Percentiles rank a stretch among this genome's conserved stretches.
Conservation (phyloP, 2,329 filamentous ascomycete species). For the Dryadomyces sulphureus region DNA sequence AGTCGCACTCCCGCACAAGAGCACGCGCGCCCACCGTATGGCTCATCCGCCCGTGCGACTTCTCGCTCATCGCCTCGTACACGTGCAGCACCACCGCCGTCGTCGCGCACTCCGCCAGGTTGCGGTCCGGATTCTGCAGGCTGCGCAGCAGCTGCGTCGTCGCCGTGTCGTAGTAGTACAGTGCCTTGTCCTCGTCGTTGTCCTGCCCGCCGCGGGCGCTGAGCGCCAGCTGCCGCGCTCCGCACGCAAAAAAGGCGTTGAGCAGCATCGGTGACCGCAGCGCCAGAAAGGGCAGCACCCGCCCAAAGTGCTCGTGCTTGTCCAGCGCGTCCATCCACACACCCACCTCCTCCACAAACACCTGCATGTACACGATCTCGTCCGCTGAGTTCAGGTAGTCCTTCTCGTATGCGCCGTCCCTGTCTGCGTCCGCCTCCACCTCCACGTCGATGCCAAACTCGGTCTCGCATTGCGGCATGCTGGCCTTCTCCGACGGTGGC, state of each 20-base stretch:
- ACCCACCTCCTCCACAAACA: conserved; percentile 81
- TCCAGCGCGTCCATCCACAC: conserved; percentile 93
- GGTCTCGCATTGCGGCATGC: neutral
- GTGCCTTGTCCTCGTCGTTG: conserved; percentile 61
- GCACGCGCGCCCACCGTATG: conserved; percentile 77
- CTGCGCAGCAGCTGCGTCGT: conserved; percentile 62
- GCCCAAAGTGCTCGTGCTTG: conserved; percentile 71
- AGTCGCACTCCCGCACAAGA: conserved; percentile 77
- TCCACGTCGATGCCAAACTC: neutral
- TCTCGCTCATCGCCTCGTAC: conserved; percentile 84
- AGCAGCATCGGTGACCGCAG: conserved; percentile 75
- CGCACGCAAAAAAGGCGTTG: conserved; percentile 79
- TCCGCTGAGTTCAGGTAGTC: conserved; percentile 60
- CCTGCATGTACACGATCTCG: conserved; percentile 79
- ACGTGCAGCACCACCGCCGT: conserved; percentile 82
- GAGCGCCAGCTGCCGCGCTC: conserved; percentile 64
- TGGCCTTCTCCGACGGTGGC: conserved; percentile 24
- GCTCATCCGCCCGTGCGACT: conserved; percentile 66
- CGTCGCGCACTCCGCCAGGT: conserved; percentile 71
- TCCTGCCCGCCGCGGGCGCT: conserved; percentile 48
- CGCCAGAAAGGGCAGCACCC: conserved; percentile 69
- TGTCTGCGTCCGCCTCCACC: neutral
- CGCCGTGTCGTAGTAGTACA: conserved; percentile 74
- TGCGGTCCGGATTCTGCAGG: conserved; percentile 70
- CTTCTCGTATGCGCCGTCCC: conserved; percentile 18